Conservation (phyloP, 495 filamentous ascomycete species). For the Penicillium waksmanii region DNA sequence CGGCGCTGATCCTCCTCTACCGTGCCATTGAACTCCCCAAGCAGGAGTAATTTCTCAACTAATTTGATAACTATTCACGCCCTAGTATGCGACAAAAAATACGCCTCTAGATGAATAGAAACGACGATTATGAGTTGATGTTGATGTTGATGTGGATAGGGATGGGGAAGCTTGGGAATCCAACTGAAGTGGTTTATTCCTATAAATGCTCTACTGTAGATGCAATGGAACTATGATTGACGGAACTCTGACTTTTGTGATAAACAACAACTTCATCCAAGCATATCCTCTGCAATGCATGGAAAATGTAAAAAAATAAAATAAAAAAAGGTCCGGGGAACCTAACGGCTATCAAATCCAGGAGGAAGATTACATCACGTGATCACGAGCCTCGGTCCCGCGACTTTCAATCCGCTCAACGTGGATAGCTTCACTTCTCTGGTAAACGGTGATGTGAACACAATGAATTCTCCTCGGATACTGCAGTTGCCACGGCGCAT, state of each 20-base stretch:
- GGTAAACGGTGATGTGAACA: conserved; percentile 28
- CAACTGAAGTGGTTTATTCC: neutral
- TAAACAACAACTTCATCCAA: too few relatives aligned
- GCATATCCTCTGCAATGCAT: too few relatives aligned
- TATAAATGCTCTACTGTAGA: neutral
- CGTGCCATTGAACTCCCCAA: conserved; percentile 73
- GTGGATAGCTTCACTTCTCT: conserved; percentile 6
- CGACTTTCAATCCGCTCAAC: neutral
- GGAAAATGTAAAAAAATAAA: too few relatives aligned
- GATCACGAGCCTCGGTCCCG: too few relatives aligned
- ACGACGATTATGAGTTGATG: conserved; percentile 17
- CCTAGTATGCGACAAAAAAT: conserved; percentile 9
- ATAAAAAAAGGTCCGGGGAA: too few relatives aligned
- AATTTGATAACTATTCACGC: conserved; percentile 7
- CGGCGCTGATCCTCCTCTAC: conserved; percentile 91
- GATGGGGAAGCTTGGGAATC: neutral
- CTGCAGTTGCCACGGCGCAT: conserved; percentile 30
- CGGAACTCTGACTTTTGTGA: too few relatives aligned
- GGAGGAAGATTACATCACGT: too few relatives aligned
- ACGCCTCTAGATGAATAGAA: conserved; percentile 35
- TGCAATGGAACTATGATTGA: neutral
- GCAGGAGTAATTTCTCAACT: conserved; percentile 40
- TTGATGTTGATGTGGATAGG: neutral
- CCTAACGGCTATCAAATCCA: too few relatives aligned
- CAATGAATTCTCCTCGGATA: conserved; percentile 36